Evolutionary conservation across 2,329 filamentous ascomycete genomes (phyloP).

Genomic region (Blumeriella jaapii): DNA sequence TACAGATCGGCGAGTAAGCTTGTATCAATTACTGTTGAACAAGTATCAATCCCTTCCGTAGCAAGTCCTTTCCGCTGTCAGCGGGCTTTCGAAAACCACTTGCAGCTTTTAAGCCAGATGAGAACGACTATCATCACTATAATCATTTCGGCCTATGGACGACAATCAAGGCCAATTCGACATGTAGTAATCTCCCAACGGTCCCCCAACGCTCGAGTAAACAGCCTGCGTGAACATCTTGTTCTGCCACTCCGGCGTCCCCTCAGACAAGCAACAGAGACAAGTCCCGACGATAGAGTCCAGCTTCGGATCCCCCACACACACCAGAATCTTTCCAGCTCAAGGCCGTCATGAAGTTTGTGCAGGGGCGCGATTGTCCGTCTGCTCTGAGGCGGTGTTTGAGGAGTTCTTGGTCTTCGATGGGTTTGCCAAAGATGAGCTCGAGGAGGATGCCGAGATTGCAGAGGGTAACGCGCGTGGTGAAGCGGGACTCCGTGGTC

Average conservation of each 20-base stretch:
- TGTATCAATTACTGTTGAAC: no score
- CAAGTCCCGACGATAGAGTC: constrained; percentile 16
- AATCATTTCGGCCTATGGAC: background rate
- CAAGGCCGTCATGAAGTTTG: constrained; percentile 14
- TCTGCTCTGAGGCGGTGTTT: constrained; percentile 10
- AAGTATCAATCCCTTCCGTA: no score
- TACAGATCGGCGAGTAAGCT: no score
- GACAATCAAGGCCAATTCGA: constrained; percentile 1
- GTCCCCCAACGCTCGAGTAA: constrained; percentile 16
- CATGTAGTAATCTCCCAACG: constrained; percentile 11
- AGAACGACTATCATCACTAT: no score
- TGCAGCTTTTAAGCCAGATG: no score
- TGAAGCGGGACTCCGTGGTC: constrained; percentile 3
- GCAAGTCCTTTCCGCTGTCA: no score
- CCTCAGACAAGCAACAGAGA: constrained; percentile 14
- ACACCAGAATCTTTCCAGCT: constrained; percentile 18
- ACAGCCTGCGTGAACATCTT: constrained; percentile 17
- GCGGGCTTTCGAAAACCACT: no score
- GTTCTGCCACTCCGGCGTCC: constrained; percentile 17
- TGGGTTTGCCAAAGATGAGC: constrained; percentile 19
- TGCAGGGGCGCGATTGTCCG: constrained; percentile 11
- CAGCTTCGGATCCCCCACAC: constrained; percentile 14
- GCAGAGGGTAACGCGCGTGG: constrained; percentile 11
- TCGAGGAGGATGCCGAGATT: constrained; percentile 19
- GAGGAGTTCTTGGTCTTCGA: constrained; percentile 15